phyloP scores from a whole-genome alignment of 208 protist species.

The Leptomonas pyrrhocoris region DNA sequence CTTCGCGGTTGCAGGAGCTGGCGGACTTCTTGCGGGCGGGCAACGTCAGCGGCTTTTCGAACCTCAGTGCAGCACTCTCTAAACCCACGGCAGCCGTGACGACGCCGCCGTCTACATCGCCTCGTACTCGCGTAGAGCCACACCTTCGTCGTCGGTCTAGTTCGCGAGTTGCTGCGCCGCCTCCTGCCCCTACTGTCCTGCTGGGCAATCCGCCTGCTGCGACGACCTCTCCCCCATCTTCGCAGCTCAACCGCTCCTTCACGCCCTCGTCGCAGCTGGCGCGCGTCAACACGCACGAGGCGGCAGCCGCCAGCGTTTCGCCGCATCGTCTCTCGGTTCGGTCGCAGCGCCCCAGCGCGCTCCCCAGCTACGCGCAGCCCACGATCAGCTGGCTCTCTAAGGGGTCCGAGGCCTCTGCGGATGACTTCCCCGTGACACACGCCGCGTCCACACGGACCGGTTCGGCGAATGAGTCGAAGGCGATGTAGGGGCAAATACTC shows the following conservation, averaged over 20 bases:
- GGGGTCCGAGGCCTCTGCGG: slow-evolving; percentile 38
- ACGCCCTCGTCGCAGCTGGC: slow-evolving; percentile 16
- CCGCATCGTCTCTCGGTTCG: not conserved
- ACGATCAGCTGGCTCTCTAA: slow-evolving; percentile 80
- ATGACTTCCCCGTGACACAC: slow-evolving; percentile 24
- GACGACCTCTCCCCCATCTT: not conserved
- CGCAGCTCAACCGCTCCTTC: slow-evolving; percentile 1
- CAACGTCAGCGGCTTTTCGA: slow-evolving; percentile 18
- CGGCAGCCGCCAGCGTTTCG: not conserved
- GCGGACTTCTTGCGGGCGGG: slow-evolving; percentile 28
- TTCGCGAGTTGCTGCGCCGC: not conserved
- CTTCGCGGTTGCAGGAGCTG: slow-evolving; percentile 16
- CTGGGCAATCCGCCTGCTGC: not conserved
- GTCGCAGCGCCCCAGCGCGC: not conserved
- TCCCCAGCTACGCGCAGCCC: slow-evolving; percentile 73
- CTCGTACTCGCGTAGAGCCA: not conserved
- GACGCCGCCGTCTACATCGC: not conserved
- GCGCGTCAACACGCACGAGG: not conserved
- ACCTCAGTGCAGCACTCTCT: slow-evolving; percentile 20
- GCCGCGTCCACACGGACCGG: not conserved
- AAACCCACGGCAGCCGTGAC: not conserved
- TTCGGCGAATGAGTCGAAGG: not conserved
- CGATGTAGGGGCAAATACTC: not conserved
- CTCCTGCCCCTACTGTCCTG: slow-evolving; percentile 4
- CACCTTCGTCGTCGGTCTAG: not conserved